A percentile compares a stretch with the other conserved stretches of the same genome.
phyloP scores from a whole-genome alignment of 495 filamentous ascomycete genomes.

The Lasiosphaeria miniovina region DNA sequence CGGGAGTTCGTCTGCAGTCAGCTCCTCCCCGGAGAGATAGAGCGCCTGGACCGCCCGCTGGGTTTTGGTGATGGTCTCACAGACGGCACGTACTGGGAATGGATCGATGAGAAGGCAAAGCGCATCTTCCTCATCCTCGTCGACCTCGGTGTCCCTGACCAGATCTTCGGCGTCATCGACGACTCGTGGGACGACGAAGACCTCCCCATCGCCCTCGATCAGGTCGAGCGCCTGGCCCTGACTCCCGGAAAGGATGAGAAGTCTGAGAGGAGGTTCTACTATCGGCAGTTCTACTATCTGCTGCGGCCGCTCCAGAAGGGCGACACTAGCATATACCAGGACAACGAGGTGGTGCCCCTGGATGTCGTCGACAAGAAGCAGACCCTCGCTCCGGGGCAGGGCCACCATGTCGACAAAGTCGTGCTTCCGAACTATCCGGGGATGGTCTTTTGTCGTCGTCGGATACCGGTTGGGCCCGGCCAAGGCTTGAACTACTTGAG shows the following conservation, averaged over 20 bases:
- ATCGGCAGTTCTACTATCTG: constrained; percentile 77
- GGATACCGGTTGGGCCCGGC: constrained; percentile 56
- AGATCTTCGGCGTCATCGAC: constrained; percentile 83
- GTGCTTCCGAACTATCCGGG: constrained; percentile 57
- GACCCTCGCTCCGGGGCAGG: constrained; percentile 38
- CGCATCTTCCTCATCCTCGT: constrained; percentile 79
- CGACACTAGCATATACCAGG: constrained; percentile 67
- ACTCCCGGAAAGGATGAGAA: constrained; percentile 57
- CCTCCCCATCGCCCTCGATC: constrained; percentile 72
- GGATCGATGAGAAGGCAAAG: constrained; percentile 77
- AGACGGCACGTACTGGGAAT: constrained; percentile 87
- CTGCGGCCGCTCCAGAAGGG: constrained; percentile 69
- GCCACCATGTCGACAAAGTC: constrained; percentile 63
- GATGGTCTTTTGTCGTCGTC: constrained; percentile 65
- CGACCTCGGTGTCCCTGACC: constrained; percentile 75
- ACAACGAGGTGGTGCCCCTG: constrained; percentile 77
- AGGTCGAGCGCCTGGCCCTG: constrained; percentile 64
- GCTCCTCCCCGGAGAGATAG: constrained; percentile 61
- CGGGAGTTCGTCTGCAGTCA: constrained; percentile 65
- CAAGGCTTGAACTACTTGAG: constrained; percentile 56
- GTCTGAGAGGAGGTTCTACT: constrained; percentile 71
- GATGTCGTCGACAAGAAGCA: constrained; percentile 62
- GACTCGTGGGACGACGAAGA: constrained; percentile 87
- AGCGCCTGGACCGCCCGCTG: constrained; percentile 64
- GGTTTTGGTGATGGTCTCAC: constrained; percentile 87